phyloP scores from a whole-genome alignment of 148 eudicot genomes.

The Fagopyrum homotropicum region DNA sequence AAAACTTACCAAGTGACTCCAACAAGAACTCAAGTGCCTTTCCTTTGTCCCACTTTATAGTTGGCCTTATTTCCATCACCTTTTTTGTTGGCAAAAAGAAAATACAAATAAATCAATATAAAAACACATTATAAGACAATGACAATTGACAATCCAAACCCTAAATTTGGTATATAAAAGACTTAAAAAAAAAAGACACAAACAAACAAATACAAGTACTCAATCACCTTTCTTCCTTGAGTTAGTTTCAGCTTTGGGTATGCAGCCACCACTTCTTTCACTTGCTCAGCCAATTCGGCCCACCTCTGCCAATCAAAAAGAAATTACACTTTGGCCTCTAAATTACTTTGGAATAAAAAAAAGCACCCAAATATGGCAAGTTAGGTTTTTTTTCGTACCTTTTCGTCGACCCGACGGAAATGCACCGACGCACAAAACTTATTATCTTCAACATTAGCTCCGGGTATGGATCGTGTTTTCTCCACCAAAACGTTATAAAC shows the following conservation, averaged over 20 bases:
- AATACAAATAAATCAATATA: background rate
- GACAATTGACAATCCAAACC: background rate
- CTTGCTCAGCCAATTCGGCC: conserved; percentile 8
- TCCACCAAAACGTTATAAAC: conserved; percentile 6
- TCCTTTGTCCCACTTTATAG: conserved; percentile 94
- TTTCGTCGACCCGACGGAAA: conserved; percentile 10
- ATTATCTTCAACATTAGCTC: conserved; percentile 10
- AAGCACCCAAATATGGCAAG: background rate
- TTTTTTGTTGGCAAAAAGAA: conserved; percentile 12
- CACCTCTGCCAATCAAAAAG: conserved; percentile 4
- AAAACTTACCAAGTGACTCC: conserved; percentile 22
- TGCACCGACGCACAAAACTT: conserved; percentile 12
- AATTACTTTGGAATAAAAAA: background rate
- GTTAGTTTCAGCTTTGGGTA: conserved; percentile 16
- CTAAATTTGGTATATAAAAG: background rate
- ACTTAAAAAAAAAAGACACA: background rate
- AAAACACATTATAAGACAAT: background rate
- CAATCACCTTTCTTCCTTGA: conserved; percentile 21
- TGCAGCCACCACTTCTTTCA: background rate
- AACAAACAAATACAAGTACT: background rate
- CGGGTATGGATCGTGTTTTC: conserved; percentile 7
- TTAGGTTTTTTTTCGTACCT: background rate
- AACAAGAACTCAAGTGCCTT: conserved; percentile 82
- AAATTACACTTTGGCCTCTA: background rate
- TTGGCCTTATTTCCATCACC: conserved; percentile 90